Evolutionary conservation across 2,329 filamentous ascomycete species (phyloP).

Genomic region (Fonsecaea nubica): DNA sequence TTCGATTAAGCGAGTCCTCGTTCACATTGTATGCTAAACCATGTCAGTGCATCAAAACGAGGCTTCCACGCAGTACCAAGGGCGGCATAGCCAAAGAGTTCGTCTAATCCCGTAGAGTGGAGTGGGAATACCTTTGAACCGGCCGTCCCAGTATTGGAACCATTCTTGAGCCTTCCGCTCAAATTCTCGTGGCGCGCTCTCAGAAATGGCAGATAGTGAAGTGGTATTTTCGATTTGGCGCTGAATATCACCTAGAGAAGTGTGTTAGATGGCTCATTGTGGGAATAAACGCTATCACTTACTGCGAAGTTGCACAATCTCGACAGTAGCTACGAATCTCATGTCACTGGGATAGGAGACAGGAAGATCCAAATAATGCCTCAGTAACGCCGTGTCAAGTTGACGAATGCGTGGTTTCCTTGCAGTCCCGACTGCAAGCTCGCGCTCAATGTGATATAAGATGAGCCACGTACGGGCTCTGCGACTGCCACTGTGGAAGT

Average conservation of each 20-base stretch:
- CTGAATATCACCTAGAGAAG: background rate
- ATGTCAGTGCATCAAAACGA: background rate
- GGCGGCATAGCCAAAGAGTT: background rate
- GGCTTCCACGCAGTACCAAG: background rate
- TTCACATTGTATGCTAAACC: background rate
- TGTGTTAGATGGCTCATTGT: background rate
- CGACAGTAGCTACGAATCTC: background rate
- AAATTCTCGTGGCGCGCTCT: background rate
- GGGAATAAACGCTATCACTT: background rate
- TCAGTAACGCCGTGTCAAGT: background rate
- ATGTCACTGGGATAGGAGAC: background rate
- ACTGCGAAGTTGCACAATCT: background rate
- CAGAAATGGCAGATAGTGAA: background rate
- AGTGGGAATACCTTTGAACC: background rate
- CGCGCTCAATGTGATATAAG: background rate
- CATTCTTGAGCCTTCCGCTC: conserved; percentile 4
- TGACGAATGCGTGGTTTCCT: background rate
- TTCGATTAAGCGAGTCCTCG: conserved; percentile 2
- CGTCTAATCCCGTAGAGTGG: background rate
- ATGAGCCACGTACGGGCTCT: background rate
- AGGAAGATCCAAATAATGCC: background rate
- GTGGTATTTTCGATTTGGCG: background rate
- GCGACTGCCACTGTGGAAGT: background rate
- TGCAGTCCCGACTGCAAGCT: background rate
- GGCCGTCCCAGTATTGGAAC: background rate